Percentiles rank a stretch among this genome's conserved stretches.
phyloP scores from a whole-genome alignment of 768 basidiomycete species.

The Lactarius hatsudake region DNA sequence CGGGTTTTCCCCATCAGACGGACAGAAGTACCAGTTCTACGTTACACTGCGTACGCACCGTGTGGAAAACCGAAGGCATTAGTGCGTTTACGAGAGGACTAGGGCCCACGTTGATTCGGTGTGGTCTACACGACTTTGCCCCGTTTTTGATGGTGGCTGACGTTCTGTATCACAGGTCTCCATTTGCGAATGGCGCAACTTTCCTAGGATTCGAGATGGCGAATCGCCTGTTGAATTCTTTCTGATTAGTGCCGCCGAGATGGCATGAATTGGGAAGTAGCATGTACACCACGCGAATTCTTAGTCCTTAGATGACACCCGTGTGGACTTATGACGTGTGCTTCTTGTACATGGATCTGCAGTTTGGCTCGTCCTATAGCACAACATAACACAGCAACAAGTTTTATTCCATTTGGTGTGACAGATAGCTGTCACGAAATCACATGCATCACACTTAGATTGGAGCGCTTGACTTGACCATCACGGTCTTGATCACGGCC shows the following conservation, averaged over 20 bases:
- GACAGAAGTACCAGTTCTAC: conserved; percentile 82
- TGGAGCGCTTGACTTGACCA: background rate
- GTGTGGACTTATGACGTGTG: conserved; percentile 10
- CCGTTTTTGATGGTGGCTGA: conserved; percentile 17
- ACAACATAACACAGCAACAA: background rate
- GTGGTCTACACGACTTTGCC: conserved; percentile 31
- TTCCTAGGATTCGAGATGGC: conserved; percentile 96
- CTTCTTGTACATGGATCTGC: background rate
- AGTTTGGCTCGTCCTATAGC: background rate
- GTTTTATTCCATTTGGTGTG: background rate
- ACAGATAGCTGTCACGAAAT: conserved; percentile 1
- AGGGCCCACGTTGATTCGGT: conserved; percentile 89
- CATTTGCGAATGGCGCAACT: conserved; percentile 95
- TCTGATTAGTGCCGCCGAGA: conserved; percentile 11
- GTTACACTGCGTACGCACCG: conserved; percentile 76
- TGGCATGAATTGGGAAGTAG: background rate
- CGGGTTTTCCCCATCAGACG: conserved; percentile 69
- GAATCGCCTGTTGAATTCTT: conserved; percentile 58
- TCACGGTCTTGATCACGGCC: too few relatives aligned
- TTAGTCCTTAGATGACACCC: conserved; percentile 1
- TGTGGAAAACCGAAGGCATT: conserved; percentile 81
- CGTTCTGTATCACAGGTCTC: conserved; percentile 54
- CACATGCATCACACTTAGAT: conserved; percentile 17
- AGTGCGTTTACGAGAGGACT: conserved; percentile 90
- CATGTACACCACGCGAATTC: conserved; percentile 9